Evolutionary conservation across 2,329 filamentous ascomycete species (phyloP), one percentile per base, ranked within the genome.

Genomic region (Colletotrichum tabaci): DNA sequence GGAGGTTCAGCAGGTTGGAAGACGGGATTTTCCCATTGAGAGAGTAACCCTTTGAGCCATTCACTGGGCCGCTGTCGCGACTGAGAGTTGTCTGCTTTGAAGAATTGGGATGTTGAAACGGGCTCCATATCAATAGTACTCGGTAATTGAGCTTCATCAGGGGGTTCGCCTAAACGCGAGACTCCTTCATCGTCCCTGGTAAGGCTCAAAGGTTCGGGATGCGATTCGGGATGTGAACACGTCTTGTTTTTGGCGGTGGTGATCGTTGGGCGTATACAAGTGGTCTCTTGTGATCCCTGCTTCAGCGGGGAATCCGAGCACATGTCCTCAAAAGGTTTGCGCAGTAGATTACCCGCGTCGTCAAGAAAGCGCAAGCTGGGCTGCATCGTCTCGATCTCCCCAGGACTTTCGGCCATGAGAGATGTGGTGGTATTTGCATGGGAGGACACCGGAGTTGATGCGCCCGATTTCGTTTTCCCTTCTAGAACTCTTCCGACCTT

Each of bases 11-110:
- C 79, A 4, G 79, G 77, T n/a, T 86, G 82, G 78, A 97, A 98
- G 0, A 94, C 84, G 0, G 94, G 94, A 71, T 95, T 97, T 10
- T 92, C 81, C 94, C 94, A 97, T 10, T 84, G 85, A 46, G 85
- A 79, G 1, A 94, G 80, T 8, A 96, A 76, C 8, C 86, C 82
- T 10, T 86, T 83, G 3, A 95, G 81, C 92, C 92, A 94, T 12
- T 79, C 74, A 56, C 78, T 82, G 9, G 75, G 74, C 35, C 76
- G 63, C 13, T 73, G 61, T 9, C 60, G 80, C 10, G 79, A 16
- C 46, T 49, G 47, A n/a, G 21, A 23, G 16, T 5, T 65, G 3
- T 42, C 46, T 38, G 56, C 18, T 26, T 58, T 53, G 53, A 71
- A 71, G 13, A 55, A 66, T 15, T 46, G 65, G 13, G 67, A 69